Evolutionary conservation across 176 grass and related monocot species (phyloP).

Genomic region (Avena eriantha): DNA sequence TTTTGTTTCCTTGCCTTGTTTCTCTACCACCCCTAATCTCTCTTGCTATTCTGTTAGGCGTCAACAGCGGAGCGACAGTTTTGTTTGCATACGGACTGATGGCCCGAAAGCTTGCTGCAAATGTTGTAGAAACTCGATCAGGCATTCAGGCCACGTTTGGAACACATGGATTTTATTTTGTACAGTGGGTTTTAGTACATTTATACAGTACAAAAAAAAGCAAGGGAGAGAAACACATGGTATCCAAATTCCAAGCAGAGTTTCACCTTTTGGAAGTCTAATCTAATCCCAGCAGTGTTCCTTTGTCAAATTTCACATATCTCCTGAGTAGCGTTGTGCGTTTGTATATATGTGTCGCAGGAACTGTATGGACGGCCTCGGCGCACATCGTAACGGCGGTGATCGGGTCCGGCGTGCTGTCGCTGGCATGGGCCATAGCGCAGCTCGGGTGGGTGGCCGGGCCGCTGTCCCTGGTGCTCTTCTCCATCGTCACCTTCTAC

Average conservation of each 20-base stretch:
- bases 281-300: neutral
- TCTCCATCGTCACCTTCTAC: conserved; percentile 82
- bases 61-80: neutral
- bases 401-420: conserved; percentile 90
- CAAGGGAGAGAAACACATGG: too few species aligned
- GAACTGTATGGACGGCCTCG: conserved; percentile 77
- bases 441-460: conserved; percentile 87
- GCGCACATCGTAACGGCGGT: conserved; percentile 91
- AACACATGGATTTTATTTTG: too few species aligned
- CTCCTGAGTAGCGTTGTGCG: neutral
- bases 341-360: conserved; percentile 21
- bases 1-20: neutral
- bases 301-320: neutral
- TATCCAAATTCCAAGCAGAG: neutral
- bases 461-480: conserved; percentile 52
- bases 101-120: neutral
- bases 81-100: neutral
- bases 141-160: neutral
- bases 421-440: conserved; percentile 81
- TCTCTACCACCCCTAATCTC: neutral
- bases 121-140: neutral
- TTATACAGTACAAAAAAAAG: too few species aligned
- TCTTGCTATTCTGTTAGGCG: conserved; percentile 13
- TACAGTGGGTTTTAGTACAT: too few species aligned
- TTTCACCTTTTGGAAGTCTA: too few species aligned